Conservation (phyloP, 169 alveolate genomes). For the Ichthyophthirius multifiliis region DNA sequence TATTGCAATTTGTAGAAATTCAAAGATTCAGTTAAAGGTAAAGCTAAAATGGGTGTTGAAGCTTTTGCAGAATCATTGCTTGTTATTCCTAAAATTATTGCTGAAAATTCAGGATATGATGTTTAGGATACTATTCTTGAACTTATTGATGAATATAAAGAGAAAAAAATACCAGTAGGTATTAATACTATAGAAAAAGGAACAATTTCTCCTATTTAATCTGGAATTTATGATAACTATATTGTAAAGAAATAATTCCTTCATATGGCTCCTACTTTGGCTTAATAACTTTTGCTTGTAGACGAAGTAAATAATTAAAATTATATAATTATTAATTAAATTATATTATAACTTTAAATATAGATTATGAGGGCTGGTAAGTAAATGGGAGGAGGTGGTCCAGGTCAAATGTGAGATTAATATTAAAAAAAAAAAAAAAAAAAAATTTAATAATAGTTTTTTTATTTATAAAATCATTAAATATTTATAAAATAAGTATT, state of each 20-base stretch:
- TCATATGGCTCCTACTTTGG: constrained; percentile 96
- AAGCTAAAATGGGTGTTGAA: constrained; percentile 94
- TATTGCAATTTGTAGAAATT: constrained; percentile 81
- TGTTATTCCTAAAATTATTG: constrained; percentile 93
- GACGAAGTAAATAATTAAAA: constrained; percentile 83
- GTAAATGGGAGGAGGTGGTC: constrained; percentile 29
- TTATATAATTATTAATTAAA: background rate
- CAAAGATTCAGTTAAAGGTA: constrained; percentile 89
- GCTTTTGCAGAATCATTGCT: constrained; percentile 96
- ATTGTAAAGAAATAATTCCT: constrained; percentile 94
- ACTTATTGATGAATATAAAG: constrained; percentile 86
- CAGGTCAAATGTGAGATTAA: too few relatives aligned
- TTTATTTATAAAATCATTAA: too few relatives aligned
- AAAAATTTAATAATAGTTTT: too few relatives aligned
- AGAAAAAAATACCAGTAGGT: constrained; percentile 92
- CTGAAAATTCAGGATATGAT: constrained; percentile 98
- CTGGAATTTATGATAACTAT: constrained; percentile 95
- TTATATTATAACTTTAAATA: background rate
- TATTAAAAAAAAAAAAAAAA: too few relatives aligned
- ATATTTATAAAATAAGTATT: too few relatives aligned
- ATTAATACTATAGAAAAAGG: constrained; percentile 93
- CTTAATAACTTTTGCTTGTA: constrained; percentile 96
- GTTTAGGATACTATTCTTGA: constrained; percentile 89
- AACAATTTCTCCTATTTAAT: constrained; percentile 90
- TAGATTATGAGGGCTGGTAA: constrained; percentile 49